phyloP scores from a whole-genome alignment of 257 asterid species.

The Leonotis leonurus region DNA sequence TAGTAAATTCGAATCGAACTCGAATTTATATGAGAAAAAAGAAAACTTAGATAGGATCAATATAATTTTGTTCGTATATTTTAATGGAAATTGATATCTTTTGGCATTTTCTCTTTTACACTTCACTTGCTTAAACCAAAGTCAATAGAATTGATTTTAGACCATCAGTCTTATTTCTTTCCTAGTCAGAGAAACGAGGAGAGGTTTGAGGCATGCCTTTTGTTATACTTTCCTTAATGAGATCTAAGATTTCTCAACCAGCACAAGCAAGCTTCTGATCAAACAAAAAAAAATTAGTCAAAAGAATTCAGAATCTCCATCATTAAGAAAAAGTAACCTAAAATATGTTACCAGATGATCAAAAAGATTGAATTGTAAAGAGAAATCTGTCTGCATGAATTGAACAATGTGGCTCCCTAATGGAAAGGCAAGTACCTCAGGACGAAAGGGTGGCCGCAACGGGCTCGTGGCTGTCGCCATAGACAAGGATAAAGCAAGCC shows the following conservation, averaged over 20 bases:
- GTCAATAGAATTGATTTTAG: not conserved
- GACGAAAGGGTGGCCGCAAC: slow-evolving; percentile 35
- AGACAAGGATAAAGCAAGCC: slow-evolving; percentile 78
- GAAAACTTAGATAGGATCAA: too few relatives aligned
- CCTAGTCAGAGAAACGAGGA: not conserved
- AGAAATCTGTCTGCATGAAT: slow-evolving; percentile 4
- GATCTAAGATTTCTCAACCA: slow-evolving; percentile 13
- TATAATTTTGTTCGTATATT: too few relatives aligned
- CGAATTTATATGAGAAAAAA: too few relatives aligned
- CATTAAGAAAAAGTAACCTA: not conserved
- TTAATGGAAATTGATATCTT: too few relatives aligned
- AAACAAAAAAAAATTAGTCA: not conserved
- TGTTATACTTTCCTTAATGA: slow-evolving; percentile 10
- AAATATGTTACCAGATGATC: not conserved
- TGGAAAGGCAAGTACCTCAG: slow-evolving; percentile 24
- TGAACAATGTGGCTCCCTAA: slow-evolving; percentile 54
- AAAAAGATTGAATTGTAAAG: not conserved
- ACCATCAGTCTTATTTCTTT: slow-evolving; percentile 3
- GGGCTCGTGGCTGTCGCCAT: slow-evolving; percentile 82
- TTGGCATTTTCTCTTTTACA: too few relatives aligned
- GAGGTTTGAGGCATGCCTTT: slow-evolving; percentile 32
- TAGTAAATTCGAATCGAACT: too few relatives aligned
- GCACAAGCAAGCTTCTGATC: slow-evolving; percentile 2
- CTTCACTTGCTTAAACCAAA: too few relatives aligned
- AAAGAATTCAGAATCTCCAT: not conserved